Evolutionary conservation across 2,329 filamentous ascomycete species (phyloP), one percentile per base, ranked within the genome.

Genomic region (Alternaria arbusti): DNA sequence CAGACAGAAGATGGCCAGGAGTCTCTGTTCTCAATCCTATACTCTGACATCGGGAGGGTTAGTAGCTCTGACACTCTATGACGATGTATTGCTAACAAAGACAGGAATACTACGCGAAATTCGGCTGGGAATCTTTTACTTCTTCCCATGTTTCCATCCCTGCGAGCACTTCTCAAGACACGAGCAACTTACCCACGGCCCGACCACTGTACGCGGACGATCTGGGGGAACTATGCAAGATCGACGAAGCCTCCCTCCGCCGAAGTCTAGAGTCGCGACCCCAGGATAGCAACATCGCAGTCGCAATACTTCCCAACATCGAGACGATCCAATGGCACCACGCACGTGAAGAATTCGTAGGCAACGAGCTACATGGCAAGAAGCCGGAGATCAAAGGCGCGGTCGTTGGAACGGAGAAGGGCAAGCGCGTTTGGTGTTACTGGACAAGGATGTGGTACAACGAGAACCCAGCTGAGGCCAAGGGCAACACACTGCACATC

Each of bases 261-360:
- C 76, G 79, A 12, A 82, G 83, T 10, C 81, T 93, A n/a, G 68
- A 79, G 20, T 69, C 70, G 65, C 71, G 71, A 72, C 73, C 75
- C 73, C 70, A 73, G 76, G 73, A 72, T 67, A 74, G 81, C 61
- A 83, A 84, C 68, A 86, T 83, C 13, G 80, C 83, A 22, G 86
- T 96, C 44, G 91, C 92, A 44, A 82, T 94, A 65, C 70, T 89
- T 51, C 92, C 93, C 0, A 88, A 93, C 71, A 79, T 87, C 63
- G 86, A 90, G 60, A 88, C 89, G 7, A 86, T 94, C 69, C 81
- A 86, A 64, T 96, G 93, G 93, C 90, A 95, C 78, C 88, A 93
- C 77, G 88, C 89, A 62, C 88, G 95, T 52, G 93, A 97, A 80
- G 89, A 94, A 54, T 96, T 91, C 78, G 90, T 95, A 74, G 87